Base-by-base conservation (phyloP, 1,139 yeast genomes). In the Magnusiomyces fungicola region DNA sequence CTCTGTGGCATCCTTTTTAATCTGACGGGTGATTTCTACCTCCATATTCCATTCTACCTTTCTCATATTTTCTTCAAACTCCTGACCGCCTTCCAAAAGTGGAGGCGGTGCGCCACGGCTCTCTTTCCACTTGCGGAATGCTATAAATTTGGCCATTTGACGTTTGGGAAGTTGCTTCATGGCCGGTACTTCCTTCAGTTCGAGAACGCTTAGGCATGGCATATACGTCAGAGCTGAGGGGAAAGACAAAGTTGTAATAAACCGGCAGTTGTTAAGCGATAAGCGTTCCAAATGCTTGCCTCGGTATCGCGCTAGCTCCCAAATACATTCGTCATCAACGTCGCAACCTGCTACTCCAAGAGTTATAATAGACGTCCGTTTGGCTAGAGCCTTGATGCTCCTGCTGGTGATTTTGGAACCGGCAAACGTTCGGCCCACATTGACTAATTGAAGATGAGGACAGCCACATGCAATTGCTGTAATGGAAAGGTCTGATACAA, bases 321-420 rank as follows among this genome's bases (percentile, higher is more conserved):
- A 87, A 24, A 90, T 69, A 5, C 84, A 73, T 45, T 79, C 74
- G 67, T 90, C 96, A 19, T 85, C 78, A 25, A 90, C 74, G 50
- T 77, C 72, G 64, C 96, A 87, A 6, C 97, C 97, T 0, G 97
- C 96, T 16, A 88, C 68, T 0, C 97, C 97, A 45, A 90, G 71
- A 0, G 97, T 89, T 45, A 72, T 72, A 40, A 89, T 68, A 14
- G 71, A 64, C 2, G 79, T 74, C 58, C 78, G 78, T 41, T 72
- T 71, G 5, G 81, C 77, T 30, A 90, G 68, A 22, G 75, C 74
- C 18, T 77, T 69, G 37, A 89, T 66, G 14, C 94, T 78, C 40
- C 75, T 70, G 69, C 88, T 94, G 2, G 96, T 83, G 43, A 90
- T 78, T 37, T 76, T 66, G 45, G 78, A 76, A 16, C 94, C 88